Evolutionary conservation across 176 grass and related monocot species (phyloP).

Genomic region (Elaeis guineensis): DNA sequence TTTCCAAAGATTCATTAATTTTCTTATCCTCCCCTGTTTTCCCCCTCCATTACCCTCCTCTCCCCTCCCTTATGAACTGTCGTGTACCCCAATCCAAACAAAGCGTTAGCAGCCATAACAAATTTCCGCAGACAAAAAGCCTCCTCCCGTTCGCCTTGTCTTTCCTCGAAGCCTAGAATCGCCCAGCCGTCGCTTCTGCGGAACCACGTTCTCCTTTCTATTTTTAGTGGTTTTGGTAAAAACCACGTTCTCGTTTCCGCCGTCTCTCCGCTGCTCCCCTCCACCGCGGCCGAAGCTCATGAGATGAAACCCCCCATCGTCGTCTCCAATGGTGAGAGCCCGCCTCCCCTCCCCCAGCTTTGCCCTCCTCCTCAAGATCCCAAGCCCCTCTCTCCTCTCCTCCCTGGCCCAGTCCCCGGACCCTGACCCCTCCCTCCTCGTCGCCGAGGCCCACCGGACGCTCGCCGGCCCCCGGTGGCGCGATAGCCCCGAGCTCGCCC

Average conservation of each 20-base stretch:
- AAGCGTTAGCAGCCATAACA: too few relatives aligned
- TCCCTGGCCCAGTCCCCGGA: not conserved
- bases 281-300: not conserved
- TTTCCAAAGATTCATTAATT: too few relatives aligned
- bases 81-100: too few relatives aligned
- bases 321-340: constrained; percentile 20
- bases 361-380: constrained; percentile 15
- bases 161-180: too few relatives aligned
- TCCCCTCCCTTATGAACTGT: too few relatives aligned
- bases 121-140: too few relatives aligned
- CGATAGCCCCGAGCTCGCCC: constrained; percentile 23
- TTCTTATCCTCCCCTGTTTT: too few relatives aligned
- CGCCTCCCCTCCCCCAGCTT: constrained; percentile 11
- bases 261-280: not conserved
- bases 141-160: too few relatives aligned
- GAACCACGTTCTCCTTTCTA: not conserved
- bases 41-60: too few relatives aligned
- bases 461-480: constrained; percentile 27
- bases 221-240: too few relatives aligned
- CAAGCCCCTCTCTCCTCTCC: not conserved
- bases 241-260: not conserved
- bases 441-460: constrained; percentile 21
- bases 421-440: constrained; percentile 8
- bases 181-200: too few relatives aligned
- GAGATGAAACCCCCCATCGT: not conserved